Base-by-base conservation (phyloP, 805 yeast genomes). In the Candida methanosorbosa region DNA sequence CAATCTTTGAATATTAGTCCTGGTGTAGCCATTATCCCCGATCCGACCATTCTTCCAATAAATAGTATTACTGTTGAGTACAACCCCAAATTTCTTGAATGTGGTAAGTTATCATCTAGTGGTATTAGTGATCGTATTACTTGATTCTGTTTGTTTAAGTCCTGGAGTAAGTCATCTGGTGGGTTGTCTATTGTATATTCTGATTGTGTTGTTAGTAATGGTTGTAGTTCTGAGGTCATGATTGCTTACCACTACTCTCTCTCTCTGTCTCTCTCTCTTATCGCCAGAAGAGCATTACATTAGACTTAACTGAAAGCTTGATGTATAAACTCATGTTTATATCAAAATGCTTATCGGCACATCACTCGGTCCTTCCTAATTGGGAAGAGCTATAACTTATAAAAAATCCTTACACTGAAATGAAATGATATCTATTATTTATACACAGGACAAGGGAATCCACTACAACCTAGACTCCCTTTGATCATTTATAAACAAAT, bases 1-100 rank as follows among this genome's bases (percentile, higher is more conserved):
- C 73, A 68, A 41, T 76, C 78, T 22, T 61, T 64, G 43, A 70
- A 71, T 28, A 79, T 70, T 6, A 75, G 71, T 20, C 81, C 70
- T 0, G 85, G 78, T 0, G 78, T 68, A 8, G 84, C 76, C 59
- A 80, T 75, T 8, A 80, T 78, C 1, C 86, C 86, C 1, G 83
- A 75, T 0, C 87, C 86, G 9, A 79, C 55, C 33, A 79, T 78
- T 35, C 84, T 57, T 2, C 82, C 72, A 5, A 79, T 66, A 49
- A 77, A 78, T 17, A 78, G 44, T 9, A 77, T 63, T 26, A 74
- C 61, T 0, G 82, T 76, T 9, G 84, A 75, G 44, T 69, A 77
- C 2, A 78, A 46, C 0, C 86, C 85, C 33, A 79, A 51, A 45
- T 26, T 33, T 27, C 52, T 33, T n/a, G 38, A 27, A 14, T 29